Evolutionary conservation across 129 eudicot species (phyloP), one percentile per base, ranked within the genome.

Genomic region (Flaveria trinervia): DNA sequence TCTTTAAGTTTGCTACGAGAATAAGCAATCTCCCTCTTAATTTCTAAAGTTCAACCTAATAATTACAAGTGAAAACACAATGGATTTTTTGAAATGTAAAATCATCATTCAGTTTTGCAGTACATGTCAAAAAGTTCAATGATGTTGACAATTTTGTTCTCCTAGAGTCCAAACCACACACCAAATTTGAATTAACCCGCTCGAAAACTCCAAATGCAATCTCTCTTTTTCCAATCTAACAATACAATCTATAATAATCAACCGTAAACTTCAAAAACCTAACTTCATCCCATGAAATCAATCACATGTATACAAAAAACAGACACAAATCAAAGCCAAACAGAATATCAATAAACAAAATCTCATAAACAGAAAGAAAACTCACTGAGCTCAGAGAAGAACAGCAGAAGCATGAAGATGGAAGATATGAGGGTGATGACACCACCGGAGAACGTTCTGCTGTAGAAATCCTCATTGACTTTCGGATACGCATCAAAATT

Each of bases 381-480:
- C 95, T 33, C 65, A 92, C 96, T 83, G 80, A 90, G 96, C 88
- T 93, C 98, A 59, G 96, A 85, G 83, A 85, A 57, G 87, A 90
- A 93, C 43, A 93, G 89, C 54, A 93, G 77, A 70, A 90, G 25
- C 98, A 90, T 93, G 72, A 93, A 68, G 64, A 93, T 28, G 69
- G 98, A 86, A 43, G 98, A 93, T 30, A 78, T 81, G 8, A 93
- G 74, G 25, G 98, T 93, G 49, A 90, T 90, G 33, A 86, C 59
- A 43, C 98, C 98, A 3, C 98, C 96, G 65, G 95, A 90, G 62
- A 93, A 71, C 10, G 98, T 90, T 70, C 95, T 77, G 81, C 98
- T 90, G 88, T 88, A 88, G 85, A 93, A 93, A 80, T 93, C 97
- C 81, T 93, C 92, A 71, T 85, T 90, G 84, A 90, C 85, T 87